Evolutionary conservation across 495 filamentous ascomycete species (phyloP).

Genomic region (Penicillium roqueforti): DNA sequence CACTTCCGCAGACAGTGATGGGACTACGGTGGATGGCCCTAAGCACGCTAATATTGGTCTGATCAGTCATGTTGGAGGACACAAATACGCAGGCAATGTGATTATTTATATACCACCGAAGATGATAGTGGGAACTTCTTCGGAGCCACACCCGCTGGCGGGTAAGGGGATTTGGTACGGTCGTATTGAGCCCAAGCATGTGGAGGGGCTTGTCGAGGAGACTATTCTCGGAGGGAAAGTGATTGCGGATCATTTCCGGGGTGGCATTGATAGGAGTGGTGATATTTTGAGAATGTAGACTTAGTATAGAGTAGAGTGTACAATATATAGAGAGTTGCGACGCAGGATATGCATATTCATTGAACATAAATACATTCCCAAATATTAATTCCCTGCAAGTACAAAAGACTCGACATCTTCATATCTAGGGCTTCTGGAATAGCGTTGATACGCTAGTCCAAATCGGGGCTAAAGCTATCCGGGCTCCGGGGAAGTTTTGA

Average conservation of each 20-base stretch:
- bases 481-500: conserved; percentile 26
- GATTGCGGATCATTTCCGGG: conserved; percentile 67
- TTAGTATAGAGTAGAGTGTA: background rate
- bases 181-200: conserved; percentile 77
- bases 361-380: background rate
- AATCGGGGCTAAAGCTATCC: conserved; percentile 21
- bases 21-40: conserved; percentile 24
- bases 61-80: conserved; percentile 87
- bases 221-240: conserved; percentile 71
- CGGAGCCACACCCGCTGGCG: conserved; percentile 51
- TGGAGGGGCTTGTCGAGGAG: conserved; percentile 79
- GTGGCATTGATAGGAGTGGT: conserved; percentile 38
- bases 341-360: background rate
- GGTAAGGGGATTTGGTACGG: conserved; percentile 94
- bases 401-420: background rate
- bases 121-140: conserved; percentile 26
- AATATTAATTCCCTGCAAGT: background rate
- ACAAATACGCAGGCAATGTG: conserved; percentile 92
- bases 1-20: conserved; percentile 11
- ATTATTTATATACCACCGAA: conserved; percentile 79
- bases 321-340: background rate
- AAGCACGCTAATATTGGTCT: conserved; percentile 57
- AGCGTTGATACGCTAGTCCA: conserved; percentile 20
- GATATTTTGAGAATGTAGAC: conserved; percentile 37
- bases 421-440: background rate